phyloP scores from a whole-genome alignment of 78 protist species.

The Salpingoeca rosetta region DNA sequence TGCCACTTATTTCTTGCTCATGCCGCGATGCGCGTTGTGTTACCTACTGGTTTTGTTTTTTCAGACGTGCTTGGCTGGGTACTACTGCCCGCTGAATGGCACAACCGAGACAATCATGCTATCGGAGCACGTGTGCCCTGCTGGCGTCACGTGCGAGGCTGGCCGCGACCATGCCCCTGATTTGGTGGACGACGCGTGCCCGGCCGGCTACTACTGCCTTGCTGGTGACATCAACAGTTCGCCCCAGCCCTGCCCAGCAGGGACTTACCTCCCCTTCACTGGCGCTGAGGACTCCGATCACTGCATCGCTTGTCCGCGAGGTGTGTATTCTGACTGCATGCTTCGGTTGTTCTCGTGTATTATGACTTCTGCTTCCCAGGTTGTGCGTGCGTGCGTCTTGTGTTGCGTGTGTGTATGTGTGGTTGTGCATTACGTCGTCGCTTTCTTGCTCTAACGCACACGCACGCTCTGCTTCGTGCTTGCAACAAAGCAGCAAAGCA shows the following conservation, averaged over 20 bases:
- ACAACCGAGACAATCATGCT: background rate
- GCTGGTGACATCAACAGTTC: background rate
- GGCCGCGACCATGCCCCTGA: background rate
- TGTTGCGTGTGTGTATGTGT: too few species aligned
- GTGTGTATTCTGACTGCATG: background rate
- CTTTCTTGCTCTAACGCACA: too few species aligned
- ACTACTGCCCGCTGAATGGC: background rate
- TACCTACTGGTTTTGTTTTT: too few species aligned
- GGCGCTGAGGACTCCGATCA: background rate
- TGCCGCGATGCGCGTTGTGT: too few species aligned
- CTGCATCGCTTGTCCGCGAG: constrained; percentile 3
- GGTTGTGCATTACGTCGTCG: too few species aligned
- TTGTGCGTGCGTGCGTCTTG: too few species aligned
- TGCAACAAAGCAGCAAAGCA: too few species aligned
- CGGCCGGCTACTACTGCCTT: constrained; percentile 6
- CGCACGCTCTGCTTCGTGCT: too few species aligned
- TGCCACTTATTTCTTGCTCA: too few species aligned
- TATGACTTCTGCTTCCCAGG: too few species aligned
- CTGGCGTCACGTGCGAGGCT: background rate
- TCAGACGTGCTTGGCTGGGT: background rate
- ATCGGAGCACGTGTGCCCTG: background rate
- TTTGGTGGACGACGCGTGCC: background rate
- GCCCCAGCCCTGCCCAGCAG: constrained; percentile 16
- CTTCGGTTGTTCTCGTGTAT: background rate
- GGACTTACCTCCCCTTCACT: constrained; percentile 10